phyloP scores from a whole-genome alignment of 2,329 filamentous ascomycete genomes.

The Talaromyces sp. region DNA sequence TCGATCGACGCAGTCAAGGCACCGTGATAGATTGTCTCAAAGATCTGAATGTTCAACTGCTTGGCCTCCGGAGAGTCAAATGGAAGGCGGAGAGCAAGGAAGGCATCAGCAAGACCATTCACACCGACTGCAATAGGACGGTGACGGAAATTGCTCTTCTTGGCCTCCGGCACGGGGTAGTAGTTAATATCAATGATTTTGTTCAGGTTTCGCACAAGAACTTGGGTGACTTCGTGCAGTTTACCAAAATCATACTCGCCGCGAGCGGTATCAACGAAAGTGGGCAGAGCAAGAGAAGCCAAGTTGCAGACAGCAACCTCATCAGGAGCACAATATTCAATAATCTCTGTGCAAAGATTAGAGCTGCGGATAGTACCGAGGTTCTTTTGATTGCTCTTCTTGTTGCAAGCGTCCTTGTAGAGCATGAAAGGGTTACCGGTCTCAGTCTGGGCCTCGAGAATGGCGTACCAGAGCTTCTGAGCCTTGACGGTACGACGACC shows the following conservation, averaged over 20 bases:
- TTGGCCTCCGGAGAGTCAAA: conserved; percentile 95
- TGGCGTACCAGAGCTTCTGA: conserved; percentile 99
- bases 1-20: conserved; percentile 85
- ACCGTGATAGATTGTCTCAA: conserved; percentile 98
- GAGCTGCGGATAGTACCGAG: conserved; percentile 97
- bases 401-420: conserved; percentile 98
- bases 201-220: conserved; percentile 93
- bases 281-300: conserved; percentile 86
- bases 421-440: conserved; percentile 99
- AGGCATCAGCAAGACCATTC: conserved; percentile 94
- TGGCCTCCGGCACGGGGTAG: conserved; percentile 92
- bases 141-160: conserved; percentile 96
- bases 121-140: conserved; percentile 94
- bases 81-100: conserved; percentile 91
- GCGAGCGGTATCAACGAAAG: conserved; percentile 80
- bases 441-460: conserved; percentile 96
- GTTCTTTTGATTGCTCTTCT: conserved; percentile 99
- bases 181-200: conserved; percentile 98
- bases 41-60: conserved; percentile 95
- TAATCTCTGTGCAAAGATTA: conserved; percentile 97
- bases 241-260: conserved; percentile 93
- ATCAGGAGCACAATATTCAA: conserved; percentile 95
- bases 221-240: conserved; percentile 88
- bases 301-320: conserved; percentile 99
- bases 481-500: conserved; percentile 91